phyloP scores from a whole-genome alignment of 169 alveolate species.

The Plasmodium knowlesi region DNA sequence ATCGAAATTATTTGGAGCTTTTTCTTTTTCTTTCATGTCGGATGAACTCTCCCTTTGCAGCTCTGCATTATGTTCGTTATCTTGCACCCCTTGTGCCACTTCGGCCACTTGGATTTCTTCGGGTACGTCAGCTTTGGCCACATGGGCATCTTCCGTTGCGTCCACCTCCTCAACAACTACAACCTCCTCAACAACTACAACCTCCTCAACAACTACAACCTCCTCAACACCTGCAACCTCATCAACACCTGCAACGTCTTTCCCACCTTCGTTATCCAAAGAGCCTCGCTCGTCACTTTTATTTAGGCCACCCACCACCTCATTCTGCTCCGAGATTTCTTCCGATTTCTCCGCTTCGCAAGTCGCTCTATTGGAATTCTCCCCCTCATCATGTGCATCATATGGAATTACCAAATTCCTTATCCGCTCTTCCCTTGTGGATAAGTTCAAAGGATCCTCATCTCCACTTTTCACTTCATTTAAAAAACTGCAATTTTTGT shows the following conservation, averaged over 20 bases:
- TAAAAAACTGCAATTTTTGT: not conserved
- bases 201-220: not conserved
- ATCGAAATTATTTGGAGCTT: not conserved
- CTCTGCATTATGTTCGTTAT: not conserved
- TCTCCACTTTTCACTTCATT: not conserved
- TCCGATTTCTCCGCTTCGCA: not conserved
- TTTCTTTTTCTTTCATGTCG: not conserved
- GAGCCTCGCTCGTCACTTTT: not conserved
- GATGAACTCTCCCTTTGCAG: not conserved
- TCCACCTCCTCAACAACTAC: not conserved
- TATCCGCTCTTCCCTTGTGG: not conserved
- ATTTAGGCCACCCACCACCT: not conserved
- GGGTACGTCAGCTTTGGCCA: not conserved
- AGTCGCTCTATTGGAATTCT: not conserved
- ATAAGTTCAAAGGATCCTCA: not conserved
- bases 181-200: not conserved
- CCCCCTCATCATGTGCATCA: not conserved
- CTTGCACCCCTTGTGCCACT: not conserved
- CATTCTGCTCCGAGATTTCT: not conserved
- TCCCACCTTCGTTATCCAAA: not conserved
- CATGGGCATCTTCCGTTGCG: not conserved
- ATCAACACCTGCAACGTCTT: not conserved
- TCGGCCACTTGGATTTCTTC: not conserved
- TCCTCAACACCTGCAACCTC: not conserved
- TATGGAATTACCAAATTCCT: not conserved